Percentiles rank a stretch among this genome's conserved stretches.
Evolutionary conservation across 768 basidiomycete species (phyloP).

Genomic region (Mycena chlorophos): DNA sequence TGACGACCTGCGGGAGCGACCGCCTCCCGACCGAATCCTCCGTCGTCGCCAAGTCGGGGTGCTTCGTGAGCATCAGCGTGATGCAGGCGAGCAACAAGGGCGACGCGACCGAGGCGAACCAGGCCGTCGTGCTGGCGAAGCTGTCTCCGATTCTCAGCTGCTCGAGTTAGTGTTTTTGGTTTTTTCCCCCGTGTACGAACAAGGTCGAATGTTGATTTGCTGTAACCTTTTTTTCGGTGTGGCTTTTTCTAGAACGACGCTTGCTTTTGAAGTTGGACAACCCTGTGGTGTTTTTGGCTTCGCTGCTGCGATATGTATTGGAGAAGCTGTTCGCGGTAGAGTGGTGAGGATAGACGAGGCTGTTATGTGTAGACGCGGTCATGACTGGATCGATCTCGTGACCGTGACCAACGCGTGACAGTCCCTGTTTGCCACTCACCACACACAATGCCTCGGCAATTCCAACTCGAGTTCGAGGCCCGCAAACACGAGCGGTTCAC

Average conservation of each 20-base stretch:
- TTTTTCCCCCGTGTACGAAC: neutral
- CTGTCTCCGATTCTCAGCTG: constrained; percentile 25
- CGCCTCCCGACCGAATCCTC: constrained; percentile 33
- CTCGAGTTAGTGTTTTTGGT: constrained; percentile 2
- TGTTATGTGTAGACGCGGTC: neutral
- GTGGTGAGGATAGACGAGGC: neutral
- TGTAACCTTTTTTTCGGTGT: neutral
- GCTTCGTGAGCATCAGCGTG: constrained; percentile 35
- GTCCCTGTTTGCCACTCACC: no score
- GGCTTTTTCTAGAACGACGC: neutral
- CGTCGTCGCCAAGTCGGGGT: constrained; percentile 31
- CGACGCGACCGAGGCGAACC: constrained; percentile 30
- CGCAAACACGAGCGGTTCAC: no score
- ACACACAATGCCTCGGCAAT: no score
- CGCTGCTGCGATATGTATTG: neutral
- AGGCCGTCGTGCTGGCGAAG: constrained; percentile 29
- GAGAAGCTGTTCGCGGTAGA: neutral
- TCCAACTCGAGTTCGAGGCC: no score
- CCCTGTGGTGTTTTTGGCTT: neutral
- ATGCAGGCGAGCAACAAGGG: constrained; percentile 31
- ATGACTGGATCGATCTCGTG: no score
- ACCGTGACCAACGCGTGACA: no score
- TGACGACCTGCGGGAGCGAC: constrained; percentile 34
- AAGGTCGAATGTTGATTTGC: neutral
- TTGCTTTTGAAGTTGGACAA: neutral